Conservation (phyloP, 306 rosid genomes). For the Arachis hypogaea region DNA sequence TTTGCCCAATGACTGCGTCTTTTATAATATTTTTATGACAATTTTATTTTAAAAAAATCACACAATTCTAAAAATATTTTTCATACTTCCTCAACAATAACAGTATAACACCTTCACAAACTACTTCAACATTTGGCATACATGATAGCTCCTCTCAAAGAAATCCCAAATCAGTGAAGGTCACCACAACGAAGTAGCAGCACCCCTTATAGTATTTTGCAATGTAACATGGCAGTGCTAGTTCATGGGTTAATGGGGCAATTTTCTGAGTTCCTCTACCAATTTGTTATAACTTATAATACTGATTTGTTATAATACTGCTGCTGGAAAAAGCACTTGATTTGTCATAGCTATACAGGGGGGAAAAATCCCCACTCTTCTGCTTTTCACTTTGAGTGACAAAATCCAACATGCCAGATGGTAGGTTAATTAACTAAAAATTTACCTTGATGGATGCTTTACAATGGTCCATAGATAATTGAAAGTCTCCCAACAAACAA, state of each 20-base stretch:
- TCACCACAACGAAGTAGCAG: neutral
- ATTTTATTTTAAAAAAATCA: neutral
- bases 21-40: neutral
- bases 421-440: constrained; percentile 15
- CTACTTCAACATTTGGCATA: neutral
- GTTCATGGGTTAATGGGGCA: neutral
- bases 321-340: constrained; percentile 2
- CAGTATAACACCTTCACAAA: neutral
- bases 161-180: constrained; percentile 6
- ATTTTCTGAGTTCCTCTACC: constrained; percentile 19
- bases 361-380: neutral
- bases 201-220: neutral
- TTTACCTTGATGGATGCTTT: constrained; percentile 81
- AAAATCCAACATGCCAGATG: constrained; percentile 12
- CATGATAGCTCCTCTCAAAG: constrained; percentile 3
- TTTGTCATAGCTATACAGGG: constrained; percentile 1
- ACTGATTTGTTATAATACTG: neutral
- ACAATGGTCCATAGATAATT: constrained; percentile 62
- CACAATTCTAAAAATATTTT: neutral
- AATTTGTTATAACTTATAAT: neutral
- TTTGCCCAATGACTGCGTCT: neutral
- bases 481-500: constrained; percentile 63
- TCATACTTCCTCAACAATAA: neutral
- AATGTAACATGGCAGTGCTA: neutral
- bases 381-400: neutral